phyloP scores from a whole-genome alignment of 768 basidiomycete genomes.

The Trametes coccinea region DNA sequence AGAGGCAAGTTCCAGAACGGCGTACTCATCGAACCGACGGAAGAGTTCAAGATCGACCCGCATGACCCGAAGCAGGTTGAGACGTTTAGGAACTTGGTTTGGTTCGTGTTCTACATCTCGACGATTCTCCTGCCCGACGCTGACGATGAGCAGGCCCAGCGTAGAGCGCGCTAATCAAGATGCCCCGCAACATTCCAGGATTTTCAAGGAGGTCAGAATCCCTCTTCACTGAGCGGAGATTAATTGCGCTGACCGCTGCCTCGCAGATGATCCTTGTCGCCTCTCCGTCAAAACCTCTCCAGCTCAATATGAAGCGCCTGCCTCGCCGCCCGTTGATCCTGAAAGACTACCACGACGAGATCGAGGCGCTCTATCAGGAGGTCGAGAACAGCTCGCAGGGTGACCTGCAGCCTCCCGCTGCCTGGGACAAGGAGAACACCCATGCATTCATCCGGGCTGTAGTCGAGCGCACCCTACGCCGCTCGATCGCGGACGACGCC shows the following conservation, averaged over 20 bases:
- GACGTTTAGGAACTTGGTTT: conserved; percentile 38
- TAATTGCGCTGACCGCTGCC: neutral
- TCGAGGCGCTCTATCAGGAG: conserved; percentile 19
- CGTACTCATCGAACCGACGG: conserved; percentile 39
- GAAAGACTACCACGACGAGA: conserved; percentile 20
- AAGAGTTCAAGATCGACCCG: conserved; percentile 32
- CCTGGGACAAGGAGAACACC: conserved; percentile 15
- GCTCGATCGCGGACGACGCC: too few species aligned
- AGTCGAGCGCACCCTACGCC: too few species aligned
- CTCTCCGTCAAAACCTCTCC: conserved; percentile 15
- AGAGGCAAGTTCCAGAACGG: conserved; percentile 41
- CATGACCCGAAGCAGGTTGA: conserved; percentile 28
- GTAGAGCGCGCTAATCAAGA: conserved; percentile 39
- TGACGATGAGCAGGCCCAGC: conserved; percentile 31
- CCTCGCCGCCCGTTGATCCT: conserved; percentile 30
- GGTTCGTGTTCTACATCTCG: conserved; percentile 22
- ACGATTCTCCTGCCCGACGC: too few species aligned
- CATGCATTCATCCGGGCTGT: conserved; percentile 5
- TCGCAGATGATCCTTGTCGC: conserved; percentile 20
- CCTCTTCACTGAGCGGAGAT: too few species aligned
- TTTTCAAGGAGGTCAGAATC: conserved; percentile 30
- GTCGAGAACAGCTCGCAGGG: conserved; percentile 25
- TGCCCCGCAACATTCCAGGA: conserved; percentile 41
- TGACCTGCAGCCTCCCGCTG: conserved; percentile 14
- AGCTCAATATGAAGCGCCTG: conserved; percentile 26